Evolutionary conservation across 805 yeast genomes (phyloP).

Genomic region (Saturnispora dispora): DNA sequence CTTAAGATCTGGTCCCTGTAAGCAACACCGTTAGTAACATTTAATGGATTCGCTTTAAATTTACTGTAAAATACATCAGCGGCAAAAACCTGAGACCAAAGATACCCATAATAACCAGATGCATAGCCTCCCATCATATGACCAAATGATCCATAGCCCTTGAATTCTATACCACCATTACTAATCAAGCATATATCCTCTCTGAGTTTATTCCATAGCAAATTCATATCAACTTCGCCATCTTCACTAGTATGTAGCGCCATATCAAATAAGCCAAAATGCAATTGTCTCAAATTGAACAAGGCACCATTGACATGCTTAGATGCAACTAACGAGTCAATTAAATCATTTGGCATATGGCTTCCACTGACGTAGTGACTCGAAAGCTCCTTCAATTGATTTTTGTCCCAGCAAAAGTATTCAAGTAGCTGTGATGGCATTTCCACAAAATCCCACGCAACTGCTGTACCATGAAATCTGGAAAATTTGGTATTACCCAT

Average conservation of each 20-base stretch:
- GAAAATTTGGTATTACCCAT: constrained; percentile 57
- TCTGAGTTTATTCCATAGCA: constrained; percentile 58
- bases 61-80: constrained; percentile 69
- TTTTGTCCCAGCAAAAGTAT: constrained; percentile 76
- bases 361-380: constrained; percentile 54
- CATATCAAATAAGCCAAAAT: constrained; percentile 73
- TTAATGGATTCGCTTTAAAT: constrained; percentile 62
- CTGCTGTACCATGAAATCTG: constrained; percentile 68
- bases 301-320: constrained; percentile 74
- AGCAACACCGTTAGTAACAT: constrained; percentile 46
- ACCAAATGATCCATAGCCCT: constrained; percentile 69
- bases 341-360: constrained; percentile 45
- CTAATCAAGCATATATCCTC: constrained; percentile 51
- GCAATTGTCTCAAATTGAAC: constrained; percentile 64
- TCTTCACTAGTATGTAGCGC: constrained; percentile 44
- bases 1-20: constrained; percentile 64
- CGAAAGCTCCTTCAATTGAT: constrained; percentile 49
- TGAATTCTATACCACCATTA: constrained; percentile 45
- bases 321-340: constrained; percentile 49
- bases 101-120: constrained; percentile 78
- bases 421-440: constrained; percentile 88
- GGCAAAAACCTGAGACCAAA: constrained; percentile 82
- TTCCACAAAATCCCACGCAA: constrained; percentile 81
- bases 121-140: constrained; percentile 83
- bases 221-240: constrained; percentile 42